Conservation (phyloP, 805 yeast genomes). For the Metschnikowia colocasiae region DNA sequence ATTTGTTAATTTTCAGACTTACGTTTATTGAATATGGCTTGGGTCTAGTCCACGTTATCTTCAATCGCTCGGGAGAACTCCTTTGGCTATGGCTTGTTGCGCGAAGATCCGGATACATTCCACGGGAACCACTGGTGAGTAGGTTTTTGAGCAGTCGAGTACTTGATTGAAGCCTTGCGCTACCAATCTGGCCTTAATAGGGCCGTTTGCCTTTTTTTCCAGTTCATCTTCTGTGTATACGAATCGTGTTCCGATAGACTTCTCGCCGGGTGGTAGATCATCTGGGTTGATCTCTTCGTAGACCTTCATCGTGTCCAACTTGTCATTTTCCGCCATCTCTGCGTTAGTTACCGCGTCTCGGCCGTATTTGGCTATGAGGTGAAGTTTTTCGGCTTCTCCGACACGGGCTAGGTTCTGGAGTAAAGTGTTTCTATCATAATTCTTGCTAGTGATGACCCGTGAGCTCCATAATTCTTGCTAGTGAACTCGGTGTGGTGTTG, state of each 20-base stretch:
- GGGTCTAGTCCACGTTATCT: too few species aligned
- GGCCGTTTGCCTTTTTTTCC: background rate
- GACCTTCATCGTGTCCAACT: conserved; percentile 2
- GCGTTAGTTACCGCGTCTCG: background rate
- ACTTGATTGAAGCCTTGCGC: conserved; percentile 3
- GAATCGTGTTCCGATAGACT: background rate
- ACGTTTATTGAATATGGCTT: too few species aligned
- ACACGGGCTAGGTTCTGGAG: background rate
- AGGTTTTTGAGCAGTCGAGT: conserved; percentile 1
- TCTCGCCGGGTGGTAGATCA: background rate
- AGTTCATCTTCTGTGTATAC: conserved; percentile 5
- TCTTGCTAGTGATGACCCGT: too few species aligned
- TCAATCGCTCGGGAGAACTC: too few species aligned
- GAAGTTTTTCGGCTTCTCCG: background rate
- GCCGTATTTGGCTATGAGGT: background rate
- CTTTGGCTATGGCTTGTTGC: background rate
- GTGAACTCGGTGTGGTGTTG: too few species aligned
- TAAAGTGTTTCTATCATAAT: background rate
- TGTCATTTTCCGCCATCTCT: conserved; percentile 1
- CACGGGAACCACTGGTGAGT: conserved; percentile 5
- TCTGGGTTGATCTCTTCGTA: conserved; percentile 1
- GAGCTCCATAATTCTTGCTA: too few species aligned
- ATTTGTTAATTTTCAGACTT: too few species aligned
- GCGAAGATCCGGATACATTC: background rate
- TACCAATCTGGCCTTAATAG: conserved; percentile 1